Evolutionary conservation across 2,329 filamentous ascomycete genomes (phyloP).

Genomic region (Harringtonia aguacate): DNA sequence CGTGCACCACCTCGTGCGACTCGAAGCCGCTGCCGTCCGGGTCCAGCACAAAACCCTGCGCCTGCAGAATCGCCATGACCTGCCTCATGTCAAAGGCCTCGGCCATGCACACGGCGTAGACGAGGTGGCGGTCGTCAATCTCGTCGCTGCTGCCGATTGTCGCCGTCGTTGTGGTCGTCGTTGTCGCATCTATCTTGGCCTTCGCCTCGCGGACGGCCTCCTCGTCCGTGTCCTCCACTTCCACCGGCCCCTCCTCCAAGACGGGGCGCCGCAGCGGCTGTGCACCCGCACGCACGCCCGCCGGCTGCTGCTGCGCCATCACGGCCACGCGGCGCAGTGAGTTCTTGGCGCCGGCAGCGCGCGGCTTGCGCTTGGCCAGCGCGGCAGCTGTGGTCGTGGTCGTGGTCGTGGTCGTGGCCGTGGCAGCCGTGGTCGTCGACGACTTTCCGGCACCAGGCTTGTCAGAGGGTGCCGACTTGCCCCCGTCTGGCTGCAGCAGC

Average conservation of each 20-base stretch:
- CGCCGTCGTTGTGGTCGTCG: constrained; percentile 8
- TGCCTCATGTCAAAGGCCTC: constrained; percentile 53
- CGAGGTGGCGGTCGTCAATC: constrained; percentile 28
- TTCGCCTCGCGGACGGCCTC: neutral
- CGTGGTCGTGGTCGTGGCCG: no score
- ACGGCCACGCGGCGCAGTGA: constrained; percentile 78
- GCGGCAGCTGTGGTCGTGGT: neutral
- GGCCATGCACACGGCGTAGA: constrained; percentile 51
- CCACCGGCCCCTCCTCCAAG: neutral
- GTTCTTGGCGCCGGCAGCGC: constrained; percentile 32
- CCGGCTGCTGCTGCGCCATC: constrained; percentile 61
- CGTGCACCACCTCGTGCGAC: constrained; percentile 51
- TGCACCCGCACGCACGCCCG: constrained; percentile 20
- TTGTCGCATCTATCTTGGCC: neutral
- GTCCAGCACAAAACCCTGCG: constrained; percentile 51
- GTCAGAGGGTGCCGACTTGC: neutral
- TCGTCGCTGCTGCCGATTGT: neutral
- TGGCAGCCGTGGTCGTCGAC: neutral
- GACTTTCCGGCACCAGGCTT: neutral
- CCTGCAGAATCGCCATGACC: constrained; percentile 45
- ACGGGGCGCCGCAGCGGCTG: constrained; percentile 9
- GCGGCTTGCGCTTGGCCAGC: constrained; percentile 11
- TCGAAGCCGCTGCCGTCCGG: constrained; percentile 52
- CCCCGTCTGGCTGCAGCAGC: constrained; percentile 32
- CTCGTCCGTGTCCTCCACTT: neutral